Evolutionary conservation across 1,284 basidiomycete species (phyloP).

Genomic region (Sporisorium sorghi): DNA sequence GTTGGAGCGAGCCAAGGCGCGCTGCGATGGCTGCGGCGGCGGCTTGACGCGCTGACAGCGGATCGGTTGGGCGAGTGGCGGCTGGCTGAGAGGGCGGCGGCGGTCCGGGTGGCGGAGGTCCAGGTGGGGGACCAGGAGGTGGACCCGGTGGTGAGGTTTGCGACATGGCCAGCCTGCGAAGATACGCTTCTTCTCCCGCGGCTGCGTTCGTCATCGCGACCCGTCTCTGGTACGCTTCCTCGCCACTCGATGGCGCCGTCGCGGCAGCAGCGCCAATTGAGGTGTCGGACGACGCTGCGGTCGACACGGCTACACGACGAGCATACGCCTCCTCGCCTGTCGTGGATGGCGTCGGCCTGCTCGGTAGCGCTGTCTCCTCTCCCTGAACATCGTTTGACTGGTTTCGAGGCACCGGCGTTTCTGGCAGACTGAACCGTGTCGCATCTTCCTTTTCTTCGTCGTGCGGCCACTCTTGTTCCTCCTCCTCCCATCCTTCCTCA

Average conservation of each 20-base stretch:
- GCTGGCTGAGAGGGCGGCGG: conserved; percentile 8
- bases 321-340: conserved; percentile 49
- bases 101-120: conserved; percentile 20
- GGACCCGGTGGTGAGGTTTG: conserved; percentile 9
- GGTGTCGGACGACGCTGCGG: neutral
- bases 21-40: conserved; percentile 61
- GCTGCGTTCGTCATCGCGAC: conserved; percentile 21
- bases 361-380: neutral
- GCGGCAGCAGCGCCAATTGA: neutral
- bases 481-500: conserved; percentile 14
- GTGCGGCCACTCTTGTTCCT: conserved; percentile 24
- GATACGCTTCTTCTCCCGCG: conserved; percentile 45
- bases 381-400: neutral
- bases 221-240: conserved; percentile 35
- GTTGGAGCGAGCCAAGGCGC: conserved; percentile 25
- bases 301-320: conserved; percentile 24
- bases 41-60: conserved; percentile 26
- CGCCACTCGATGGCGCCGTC: conserved; percentile 3
- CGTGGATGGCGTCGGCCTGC: neutral
- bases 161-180: conserved; percentile 32
- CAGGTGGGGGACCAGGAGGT: conserved; percentile 41
- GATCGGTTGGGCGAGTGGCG: conserved; percentile 2
- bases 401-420: neutral
- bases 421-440: neutral
- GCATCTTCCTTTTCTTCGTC: neutral